These are phyloP conservation scores for Cornus suecica DNA, from an alignment of 148 eudicot genomes.

Conservation along the genomic window DNA sequence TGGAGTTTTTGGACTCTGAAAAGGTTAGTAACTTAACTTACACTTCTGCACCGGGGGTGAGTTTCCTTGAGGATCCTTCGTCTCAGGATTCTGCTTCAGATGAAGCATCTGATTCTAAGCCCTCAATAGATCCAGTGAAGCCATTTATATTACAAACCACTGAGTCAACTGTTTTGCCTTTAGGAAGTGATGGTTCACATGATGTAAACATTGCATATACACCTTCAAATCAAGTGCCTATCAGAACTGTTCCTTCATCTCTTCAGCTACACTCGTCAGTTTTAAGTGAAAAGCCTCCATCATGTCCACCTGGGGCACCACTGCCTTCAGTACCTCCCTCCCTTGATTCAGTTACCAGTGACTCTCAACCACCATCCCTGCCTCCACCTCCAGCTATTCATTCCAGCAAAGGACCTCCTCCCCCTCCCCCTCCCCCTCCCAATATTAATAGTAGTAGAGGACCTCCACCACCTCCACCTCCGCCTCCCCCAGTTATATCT, in stretches of 20 bases:
- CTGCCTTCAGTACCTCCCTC: constrained; percentile 8
- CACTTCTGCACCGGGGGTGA: constrained; percentile 32
- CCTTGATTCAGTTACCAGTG: constrained; percentile 21
- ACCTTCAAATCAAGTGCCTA: constrained; percentile 19
- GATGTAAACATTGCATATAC: constrained; percentile 22
- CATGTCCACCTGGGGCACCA: constrained; percentile 9
- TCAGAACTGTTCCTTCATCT: constrained; percentile 15
- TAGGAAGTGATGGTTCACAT: constrained; percentile 28
- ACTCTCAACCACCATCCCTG: constrained; percentile 24
- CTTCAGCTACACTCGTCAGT: constrained; percentile 21
- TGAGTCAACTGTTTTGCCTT: constrained; percentile 28
- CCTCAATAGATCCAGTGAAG: constrained; percentile 33
- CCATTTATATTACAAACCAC: constrained; percentile 18
- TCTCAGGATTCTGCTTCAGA: constrained; percentile 69
- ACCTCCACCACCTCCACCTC: constrained; percentile 11
- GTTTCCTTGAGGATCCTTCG: constrained; percentile 66
- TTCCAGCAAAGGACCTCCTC: not conserved
- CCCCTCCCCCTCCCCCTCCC: constrained; percentile 7
- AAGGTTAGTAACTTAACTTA: constrained; percentile 43
- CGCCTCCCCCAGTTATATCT: constrained; percentile 8
- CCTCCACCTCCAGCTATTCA: constrained; percentile 6
- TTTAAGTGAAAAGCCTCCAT: constrained; percentile 20
- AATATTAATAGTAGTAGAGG: not conserved
- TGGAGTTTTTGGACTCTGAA: constrained; percentile 80
- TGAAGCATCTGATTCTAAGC: constrained; percentile 58